Percentiles rank a stretch among this genome's conserved stretches.
These are phyloP conservation scores for Schizonepeta tenuifolia DNA, from an alignment of 257 asterid species.

Conservation along the genomic window DNA sequence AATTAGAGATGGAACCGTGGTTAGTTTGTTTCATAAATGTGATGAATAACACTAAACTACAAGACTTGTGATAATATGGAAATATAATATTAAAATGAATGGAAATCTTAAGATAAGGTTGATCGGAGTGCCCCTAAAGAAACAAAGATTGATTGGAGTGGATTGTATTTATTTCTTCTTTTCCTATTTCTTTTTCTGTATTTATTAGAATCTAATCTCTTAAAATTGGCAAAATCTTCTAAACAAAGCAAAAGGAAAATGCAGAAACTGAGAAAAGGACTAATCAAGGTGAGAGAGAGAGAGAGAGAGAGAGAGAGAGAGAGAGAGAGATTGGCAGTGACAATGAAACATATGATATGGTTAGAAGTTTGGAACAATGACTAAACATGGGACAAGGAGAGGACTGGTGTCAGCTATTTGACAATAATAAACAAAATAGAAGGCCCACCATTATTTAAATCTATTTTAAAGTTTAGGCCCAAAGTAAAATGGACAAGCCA, in stretches of 20 bases:
- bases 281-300: neutral
- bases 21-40: no score
- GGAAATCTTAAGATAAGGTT: no score
- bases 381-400: slow-evolving; percentile 39
- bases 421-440: slow-evolving; percentile 21
- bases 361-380: slow-evolving; percentile 35
- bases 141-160: no score
- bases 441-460: slow-evolving; percentile 30
- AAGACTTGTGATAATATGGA: no score
- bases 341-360: slow-evolving; percentile 37
- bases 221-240: neutral
- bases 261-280: slow-evolving; percentile 4
- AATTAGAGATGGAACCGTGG: no score
- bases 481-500: slow-evolving; percentile 30
- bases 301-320: no score
- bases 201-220: neutral
- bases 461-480: slow-evolving; percentile 26
- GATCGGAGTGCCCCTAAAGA: no score
- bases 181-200: no score
- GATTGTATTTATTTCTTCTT: neutral
- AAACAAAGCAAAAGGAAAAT: neutral
- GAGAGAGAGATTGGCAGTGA: slow-evolving; percentile 4
- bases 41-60: no score
- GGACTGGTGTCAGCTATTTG: slow-evolving; percentile 29
- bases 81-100: no score